Evolutionary conservation across 2,329 filamentous ascomycete genomes (phyloP), one percentile per base, ranked within the genome.

Genomic region (Diaporthe sp.): DNA sequence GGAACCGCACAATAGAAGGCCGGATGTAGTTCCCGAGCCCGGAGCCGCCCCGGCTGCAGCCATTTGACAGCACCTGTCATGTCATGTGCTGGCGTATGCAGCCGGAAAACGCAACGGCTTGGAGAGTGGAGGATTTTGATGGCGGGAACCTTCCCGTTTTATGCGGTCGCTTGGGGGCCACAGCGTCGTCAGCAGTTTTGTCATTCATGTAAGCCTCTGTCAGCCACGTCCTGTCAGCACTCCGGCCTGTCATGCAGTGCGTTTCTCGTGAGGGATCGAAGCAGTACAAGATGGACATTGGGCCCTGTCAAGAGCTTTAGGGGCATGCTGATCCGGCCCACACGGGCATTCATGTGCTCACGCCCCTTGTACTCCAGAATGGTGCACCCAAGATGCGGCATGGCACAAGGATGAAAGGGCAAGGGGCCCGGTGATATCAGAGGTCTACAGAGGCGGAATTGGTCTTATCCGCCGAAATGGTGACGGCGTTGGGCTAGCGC

Each of bases 401-500:
- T 22, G 49, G 65, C 65, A 70, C n/a, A 37, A 53, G 65, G 47
- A 37, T 44, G 31, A n/a, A 15, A 22, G 17, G n/a, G 25, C 17
- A 34, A 37, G 57, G 22, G 49, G 13, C 49, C 5, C 17, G n/a
- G 47, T 20, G 34, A 22, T 28, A 22, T 15, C 20, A 20, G 25
- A 63, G 70, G 44, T 44, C 13, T 55, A 17, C 49, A n/a, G 58
- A 63, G 28, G 57, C 58, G 58, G 57, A 25, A 55, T 39, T 63
- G 47, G 34, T 42, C 55, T 44, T 44, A 53, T 44, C 42, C 71
- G 71, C 57, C 28, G n/a, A 20, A 8, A 17, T 53, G 25, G 58
- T 44, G 71, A 63, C 71, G 71, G 58, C 57, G 57, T 12, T n/a
- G 25, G 57, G n/a, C 47, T 63, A 72, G 44, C 31, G 44, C n/a